A percentile compares a stretch with the other conserved stretches of the same genome.
Conservation (phyloP, 495 filamentous ascomycete genomes). For the Aspergillus cavernicola region DNA sequence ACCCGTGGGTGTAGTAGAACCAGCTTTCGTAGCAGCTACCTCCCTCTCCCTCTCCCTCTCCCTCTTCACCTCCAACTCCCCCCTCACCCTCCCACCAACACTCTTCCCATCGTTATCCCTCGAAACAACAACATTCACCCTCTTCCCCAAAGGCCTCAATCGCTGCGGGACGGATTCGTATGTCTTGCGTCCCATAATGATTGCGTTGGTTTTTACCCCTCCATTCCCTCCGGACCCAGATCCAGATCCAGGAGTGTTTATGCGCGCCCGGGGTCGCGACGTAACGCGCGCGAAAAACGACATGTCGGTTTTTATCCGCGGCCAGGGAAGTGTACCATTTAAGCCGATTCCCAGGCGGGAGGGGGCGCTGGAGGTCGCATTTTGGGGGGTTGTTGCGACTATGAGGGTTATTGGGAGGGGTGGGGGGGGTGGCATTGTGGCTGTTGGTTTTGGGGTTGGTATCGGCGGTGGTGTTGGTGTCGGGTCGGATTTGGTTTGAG, state of each 20-base stretch:
- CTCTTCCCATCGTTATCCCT: slow-evolving; percentile 38
- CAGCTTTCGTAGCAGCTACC: background rate
- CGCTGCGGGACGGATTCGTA: slow-evolving; percentile 78
- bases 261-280: slow-evolving; percentile 48
- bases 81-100: slow-evolving; percentile 22
- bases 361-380: slow-evolving; percentile 18
- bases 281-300: slow-evolving; percentile 90
- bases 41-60: slow-evolving; percentile 14
- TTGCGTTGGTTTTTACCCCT: slow-evolving; percentile 72
- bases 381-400: slow-evolving; percentile 47
- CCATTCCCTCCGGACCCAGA: no score
- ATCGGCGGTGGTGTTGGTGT: background rate
- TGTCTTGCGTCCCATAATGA: slow-evolving; percentile 97
- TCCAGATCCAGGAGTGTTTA: slow-evolving; percentile 4
- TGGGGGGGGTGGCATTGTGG: background rate
- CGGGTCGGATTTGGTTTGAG: background rate
- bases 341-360: slow-evolving; percentile 78
- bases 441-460: background rate
- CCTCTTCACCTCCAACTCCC: slow-evolving; percentile 21
- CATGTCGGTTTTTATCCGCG: slow-evolving; percentile 82
- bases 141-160: slow-evolving; percentile 73
- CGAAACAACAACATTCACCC: slow-evolving; percentile 76
- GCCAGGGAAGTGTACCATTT: slow-evolving; percentile 82
- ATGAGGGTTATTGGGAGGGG: slow-evolving; percentile 36
- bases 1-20: no score